Evolutionary conservation across 1,284 basidiomycete species (phyloP).

Genomic region (Cryptococcus neoformans): DNA sequence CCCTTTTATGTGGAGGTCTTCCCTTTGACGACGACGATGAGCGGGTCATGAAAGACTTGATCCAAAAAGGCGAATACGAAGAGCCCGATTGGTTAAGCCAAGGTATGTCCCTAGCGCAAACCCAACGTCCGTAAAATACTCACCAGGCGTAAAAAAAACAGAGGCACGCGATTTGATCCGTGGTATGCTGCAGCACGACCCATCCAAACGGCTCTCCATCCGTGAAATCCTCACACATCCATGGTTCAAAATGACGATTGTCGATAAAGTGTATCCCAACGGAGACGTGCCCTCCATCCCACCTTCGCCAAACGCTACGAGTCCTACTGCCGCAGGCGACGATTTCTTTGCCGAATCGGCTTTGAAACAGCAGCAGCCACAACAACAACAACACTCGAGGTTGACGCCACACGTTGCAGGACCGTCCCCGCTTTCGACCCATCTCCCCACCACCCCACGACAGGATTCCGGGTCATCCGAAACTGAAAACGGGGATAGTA

Average conservation of each 20-base stretch:
- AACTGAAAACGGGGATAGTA: slow-evolving; percentile 20
- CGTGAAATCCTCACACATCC: slow-evolving; percentile 81
- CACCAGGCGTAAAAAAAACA: slow-evolving; percentile 43
- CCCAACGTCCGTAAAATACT: not conserved
- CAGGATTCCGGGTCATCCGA: slow-evolving; percentile 36
- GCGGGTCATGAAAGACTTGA: slow-evolving; percentile 77
- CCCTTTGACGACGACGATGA: slow-evolving; percentile 94
- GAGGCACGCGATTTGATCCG: slow-evolving; percentile 78
- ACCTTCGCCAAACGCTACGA: slow-evolving; percentile 30
- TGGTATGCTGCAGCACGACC: slow-evolving; percentile 75
- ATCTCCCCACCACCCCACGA: slow-evolving; percentile 4
- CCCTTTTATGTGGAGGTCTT: slow-evolving; percentile 87
- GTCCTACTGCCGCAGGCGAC: slow-evolving; percentile 11
- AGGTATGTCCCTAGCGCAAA: slow-evolving; percentile 56
- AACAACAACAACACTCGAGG: too few relatives aligned
- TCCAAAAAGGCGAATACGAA: slow-evolving; percentile 83
- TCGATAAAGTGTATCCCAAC: slow-evolving; percentile 40
- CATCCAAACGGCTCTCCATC: slow-evolving; percentile 71
- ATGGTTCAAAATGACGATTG: slow-evolving; percentile 71
- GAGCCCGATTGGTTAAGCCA: slow-evolving; percentile 86
- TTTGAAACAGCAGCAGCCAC: slow-evolving; percentile 12
- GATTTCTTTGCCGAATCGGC: slow-evolving; percentile 22
- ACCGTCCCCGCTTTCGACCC: slow-evolving; percentile 14
- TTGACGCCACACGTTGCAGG: slow-evolving; percentile 4
- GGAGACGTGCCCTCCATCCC: slow-evolving; percentile 23